Evolutionary conservation across 2,329 filamentous ascomycete genomes (phyloP).

Genomic region (Cladophialophora yegresii): DNA sequence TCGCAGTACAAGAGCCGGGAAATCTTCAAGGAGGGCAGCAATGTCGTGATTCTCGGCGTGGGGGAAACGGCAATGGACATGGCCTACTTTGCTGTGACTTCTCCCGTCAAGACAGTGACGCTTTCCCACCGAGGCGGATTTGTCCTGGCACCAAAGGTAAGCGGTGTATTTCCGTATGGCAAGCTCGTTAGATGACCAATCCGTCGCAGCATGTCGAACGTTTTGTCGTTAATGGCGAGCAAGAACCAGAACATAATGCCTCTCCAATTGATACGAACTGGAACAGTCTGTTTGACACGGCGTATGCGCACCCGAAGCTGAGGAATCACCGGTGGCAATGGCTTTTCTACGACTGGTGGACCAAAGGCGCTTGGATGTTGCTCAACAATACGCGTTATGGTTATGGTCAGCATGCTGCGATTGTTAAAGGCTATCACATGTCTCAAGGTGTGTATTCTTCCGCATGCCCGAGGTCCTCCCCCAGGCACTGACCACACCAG

Average conservation of each 20-base stretch:
- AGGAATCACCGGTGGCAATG: slow-evolving; percentile 10
- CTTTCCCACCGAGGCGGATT: slow-evolving; percentile 16
- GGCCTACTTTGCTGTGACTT: slow-evolving; percentile 18
- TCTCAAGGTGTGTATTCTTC: slow-evolving; percentile 1
- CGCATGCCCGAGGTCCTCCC: background rate
- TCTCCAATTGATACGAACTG: slow-evolving; percentile 15
- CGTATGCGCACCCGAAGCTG: slow-evolving; percentile 13
- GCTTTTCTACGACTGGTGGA: slow-evolving; percentile 15
- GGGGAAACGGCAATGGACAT: slow-evolving; percentile 21
- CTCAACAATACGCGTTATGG: slow-evolving; percentile 16
- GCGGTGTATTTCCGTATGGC: background rate
- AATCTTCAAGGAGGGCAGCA: slow-evolving; percentile 14
- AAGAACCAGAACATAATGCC: slow-evolving; percentile 1
- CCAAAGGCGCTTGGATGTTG: slow-evolving; percentile 12
- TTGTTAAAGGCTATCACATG: slow-evolving; percentile 13
- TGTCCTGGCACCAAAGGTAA: slow-evolving; percentile 17
- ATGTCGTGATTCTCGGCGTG: slow-evolving; percentile 15
- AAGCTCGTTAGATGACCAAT: background rate
- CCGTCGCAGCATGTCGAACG: slow-evolving; percentile 6
- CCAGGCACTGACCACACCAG: background rate
- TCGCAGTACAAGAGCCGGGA: slow-evolving; percentile 15
- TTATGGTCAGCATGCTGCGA: slow-evolving; percentile 15
- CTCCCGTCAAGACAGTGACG: slow-evolving; percentile 15
- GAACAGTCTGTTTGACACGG: slow-evolving; percentile 16
- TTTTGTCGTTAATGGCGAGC: slow-evolving; percentile 13